A percentile compares a stretch with the other conserved stretches of the same genome.
phyloP scores from a whole-genome alignment of 2,329 filamentous ascomycete species.

The Colletotrichum siamense region DNA sequence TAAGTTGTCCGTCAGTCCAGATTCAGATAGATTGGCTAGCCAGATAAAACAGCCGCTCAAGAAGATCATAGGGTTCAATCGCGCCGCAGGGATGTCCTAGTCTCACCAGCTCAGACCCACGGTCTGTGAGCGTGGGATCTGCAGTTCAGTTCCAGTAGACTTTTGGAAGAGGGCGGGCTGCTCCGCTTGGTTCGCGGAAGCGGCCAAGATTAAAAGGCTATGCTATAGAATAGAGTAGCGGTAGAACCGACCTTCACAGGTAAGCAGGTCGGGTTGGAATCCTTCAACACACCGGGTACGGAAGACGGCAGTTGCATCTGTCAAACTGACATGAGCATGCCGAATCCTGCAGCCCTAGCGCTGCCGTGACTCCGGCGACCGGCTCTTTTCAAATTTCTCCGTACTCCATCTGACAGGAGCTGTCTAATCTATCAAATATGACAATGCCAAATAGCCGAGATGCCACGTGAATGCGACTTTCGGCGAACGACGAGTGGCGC shows the following conservation, averaged over 20 bases:
- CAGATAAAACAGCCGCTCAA: background rate
- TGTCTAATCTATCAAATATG: background rate
- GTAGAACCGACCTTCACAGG: background rate
- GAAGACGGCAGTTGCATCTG: background rate
- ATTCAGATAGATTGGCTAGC: background rate
- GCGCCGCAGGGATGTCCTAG: background rate
- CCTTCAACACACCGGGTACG: background rate
- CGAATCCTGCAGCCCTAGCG: background rate
- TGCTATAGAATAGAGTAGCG: background rate
- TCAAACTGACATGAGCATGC: background rate
- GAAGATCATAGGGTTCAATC: background rate
- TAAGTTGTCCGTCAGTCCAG: background rate
- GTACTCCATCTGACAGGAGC: background rate
- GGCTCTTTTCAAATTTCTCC: background rate
- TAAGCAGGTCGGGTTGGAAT: background rate
- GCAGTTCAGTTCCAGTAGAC: background rate
- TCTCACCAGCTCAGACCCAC: background rate
- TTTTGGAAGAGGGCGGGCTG: background rate
- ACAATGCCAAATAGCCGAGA: background rate
- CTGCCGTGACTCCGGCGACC: background rate
- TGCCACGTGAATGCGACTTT: constrained; percentile 1
- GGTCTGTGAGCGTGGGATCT: background rate
- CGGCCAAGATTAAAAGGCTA: background rate
- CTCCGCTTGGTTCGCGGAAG: background rate
- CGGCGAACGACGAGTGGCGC: background rate